Evolutionary conservation across 148 eudicot species (phyloP).

Genomic region (Tetragonia tetragonoides): DNA sequence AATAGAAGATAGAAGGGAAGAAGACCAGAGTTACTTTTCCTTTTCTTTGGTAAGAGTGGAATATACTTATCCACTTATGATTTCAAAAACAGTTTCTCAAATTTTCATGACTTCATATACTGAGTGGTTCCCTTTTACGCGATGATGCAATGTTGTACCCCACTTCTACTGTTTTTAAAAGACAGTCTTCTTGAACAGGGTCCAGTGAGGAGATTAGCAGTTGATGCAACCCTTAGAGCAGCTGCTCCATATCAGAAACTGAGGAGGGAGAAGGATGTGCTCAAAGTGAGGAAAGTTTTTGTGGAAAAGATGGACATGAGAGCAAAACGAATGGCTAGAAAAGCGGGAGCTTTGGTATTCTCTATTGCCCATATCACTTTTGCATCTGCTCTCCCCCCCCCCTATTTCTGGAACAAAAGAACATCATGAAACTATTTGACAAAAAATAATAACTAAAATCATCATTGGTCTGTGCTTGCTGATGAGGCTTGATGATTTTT

Average conservation of each 20-base stretch:
- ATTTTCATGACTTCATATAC: neutral
- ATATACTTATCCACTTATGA: neutral
- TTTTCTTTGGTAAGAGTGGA: neutral
- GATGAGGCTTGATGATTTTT: conserved; percentile 4
- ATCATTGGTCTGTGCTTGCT: neutral
- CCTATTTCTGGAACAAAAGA: neutral
- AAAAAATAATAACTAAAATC: neutral
- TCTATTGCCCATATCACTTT: conserved; percentile 5
- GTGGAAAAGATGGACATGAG: conserved; percentile 98
- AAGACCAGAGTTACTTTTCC: neutral
- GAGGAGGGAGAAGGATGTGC: conserved; percentile 73
- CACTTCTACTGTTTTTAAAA: neutral
- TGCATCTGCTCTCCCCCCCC: neutral
- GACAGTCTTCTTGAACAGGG: conserved; percentile 49
- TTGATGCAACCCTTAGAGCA: conserved; percentile 98
- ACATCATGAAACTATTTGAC: neutral
- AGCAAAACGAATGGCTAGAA: conserved; percentile 98
- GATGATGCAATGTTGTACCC: neutral
- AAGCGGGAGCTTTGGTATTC: conserved; percentile 97
- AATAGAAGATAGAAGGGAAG: neutral
- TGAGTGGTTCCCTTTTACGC: neutral
- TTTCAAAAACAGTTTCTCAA: neutral
- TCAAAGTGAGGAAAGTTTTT: conserved; percentile 70
- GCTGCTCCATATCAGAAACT: conserved; percentile 98
- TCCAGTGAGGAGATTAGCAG: conserved; percentile 96